Base-by-base conservation (phyloP, 2,329 filamentous ascomycete species). In the Penicillium sp. region DNA sequence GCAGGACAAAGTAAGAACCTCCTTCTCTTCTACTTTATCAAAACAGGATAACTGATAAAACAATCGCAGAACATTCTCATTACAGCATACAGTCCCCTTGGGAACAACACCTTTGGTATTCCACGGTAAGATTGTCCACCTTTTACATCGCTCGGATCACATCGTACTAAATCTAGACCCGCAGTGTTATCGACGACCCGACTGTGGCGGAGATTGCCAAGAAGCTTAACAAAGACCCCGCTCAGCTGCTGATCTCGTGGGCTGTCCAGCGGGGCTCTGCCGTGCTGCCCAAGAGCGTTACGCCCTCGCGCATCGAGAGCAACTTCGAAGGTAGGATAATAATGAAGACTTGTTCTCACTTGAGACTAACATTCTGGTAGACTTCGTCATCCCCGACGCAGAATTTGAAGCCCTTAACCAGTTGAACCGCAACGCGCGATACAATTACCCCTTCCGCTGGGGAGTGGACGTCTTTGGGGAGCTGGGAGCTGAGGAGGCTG, bases 1-100 rank as follows among this genome's bases (percentile, higher is more conserved):
- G 71, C 74, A 81, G 41, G 72, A 76, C 37, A 80, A 86, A 63
- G 79, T 79, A 54, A 84, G 53, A 21, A 39, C 14, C 4, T 5
- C 5, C 29, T 11, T 31, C 22, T 19, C 13, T 22, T 31, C n/a
- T 29, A 24, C 37, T 10, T 24, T 4, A n/a, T 26, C n/a, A 26
- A 21, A 6, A 21, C 11, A 4, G 16, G 22, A n/a, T n/a, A 37
- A 5, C 8, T 39, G 3, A 26, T 57, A 19, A 8, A 8, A 33
- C 21, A 19, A 3, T 3, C 7, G 9, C 27, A 69, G 66, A 63
- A 68, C 19, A 69, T 88, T 59, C 74, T 84, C 29, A 71, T 86
- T 22, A 79, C 83, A 62, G 85, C 85, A 1, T 88, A 88, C 70
- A 86, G 82, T 56, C 85, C 86, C 0, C 78, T 87, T 5, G 85